Evolutionary conservation across 305 asterid genomes (phyloP).

Genomic region (Ajuga reptans): DNA sequence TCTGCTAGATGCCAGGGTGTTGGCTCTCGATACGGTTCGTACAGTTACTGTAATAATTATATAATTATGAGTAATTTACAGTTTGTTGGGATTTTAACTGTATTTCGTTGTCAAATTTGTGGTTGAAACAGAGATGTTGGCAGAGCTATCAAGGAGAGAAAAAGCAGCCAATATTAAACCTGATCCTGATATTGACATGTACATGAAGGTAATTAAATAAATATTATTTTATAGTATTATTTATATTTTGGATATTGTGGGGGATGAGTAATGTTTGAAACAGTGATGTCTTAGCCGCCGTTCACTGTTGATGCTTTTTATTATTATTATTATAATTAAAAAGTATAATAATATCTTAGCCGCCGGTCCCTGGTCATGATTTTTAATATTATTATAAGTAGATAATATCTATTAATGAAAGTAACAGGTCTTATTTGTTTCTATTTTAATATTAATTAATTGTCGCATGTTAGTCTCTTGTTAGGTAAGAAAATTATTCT

Average conservation of each 20-base stretch:
- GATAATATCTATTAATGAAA: too few species aligned
- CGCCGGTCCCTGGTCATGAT: too few species aligned
- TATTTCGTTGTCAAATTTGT: neutral
- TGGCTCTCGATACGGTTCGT: slow-evolving; percentile 25
- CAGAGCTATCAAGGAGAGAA: slow-evolving; percentile 46
- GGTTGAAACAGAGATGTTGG: slow-evolving; percentile 30
- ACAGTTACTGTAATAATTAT: neutral
- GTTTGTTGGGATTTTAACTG: neutral
- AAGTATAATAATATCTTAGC: neutral
- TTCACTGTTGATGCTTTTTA: neutral
- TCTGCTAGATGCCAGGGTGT: slow-evolving; percentile 34
- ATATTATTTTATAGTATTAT: too few species aligned
- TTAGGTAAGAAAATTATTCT: too few species aligned
- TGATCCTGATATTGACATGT: slow-evolving; percentile 49
- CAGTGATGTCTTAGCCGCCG: neutral
- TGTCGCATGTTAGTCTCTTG: too few species aligned
- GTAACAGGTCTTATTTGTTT: too few species aligned
- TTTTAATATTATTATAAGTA: too few species aligned
- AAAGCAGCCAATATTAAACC: slow-evolving; percentile 48
- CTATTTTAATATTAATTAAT: too few species aligned
- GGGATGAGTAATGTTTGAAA: too few species aligned
- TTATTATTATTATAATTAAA: too few species aligned
- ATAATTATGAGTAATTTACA: neutral
- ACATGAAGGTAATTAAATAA: slow-evolving; percentile 41
- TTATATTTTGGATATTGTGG: too few species aligned